Base-by-base conservation (phyloP, 179 eudicot species). In the Camellia oleifera region DNA sequence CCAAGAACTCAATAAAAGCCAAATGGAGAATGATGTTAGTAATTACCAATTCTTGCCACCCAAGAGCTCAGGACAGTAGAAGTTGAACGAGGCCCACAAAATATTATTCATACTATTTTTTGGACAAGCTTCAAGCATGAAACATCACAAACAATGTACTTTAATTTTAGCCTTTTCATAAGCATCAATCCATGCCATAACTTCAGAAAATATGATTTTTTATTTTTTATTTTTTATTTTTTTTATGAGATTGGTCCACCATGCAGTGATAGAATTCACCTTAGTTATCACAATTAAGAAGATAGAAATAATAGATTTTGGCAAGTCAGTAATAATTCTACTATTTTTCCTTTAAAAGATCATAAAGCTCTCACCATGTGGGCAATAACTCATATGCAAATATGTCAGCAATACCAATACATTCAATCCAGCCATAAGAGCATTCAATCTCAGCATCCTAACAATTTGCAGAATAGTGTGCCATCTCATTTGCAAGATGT, bases 371-470 rank as follows among this genome's bases (percentile, higher is more conserved):
- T 89, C 83, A 95, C 98, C 77, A 95, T 87, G 86, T 95, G 99
- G 48, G 98, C 99, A 80, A 90, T 82, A 95, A 84, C 82, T 95
- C 99, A 82, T 79, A 94, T 74, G 99, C 99, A 77, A 98, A 94
- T 83, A 98, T 89, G 85, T 94, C 99, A 75, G 99, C 99, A 80
- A 95, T 95, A 73, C 99, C 99, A 84, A 95, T 98, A 86, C 98
- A 95, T 76, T 95, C 99, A 60, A 94, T 94, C 99, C 99, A 95
- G 23, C 98, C 98, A 87, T 89, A 89, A 74, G 98, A 92, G 85
- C 93, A 90, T 81, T 95, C 99, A 81, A 95, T 95, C 83, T 95
- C 99, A 74, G 99, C 99, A 88, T 94, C 98, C 99, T 98, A 95
- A 83, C 99, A 95, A 80, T 95, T 97, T 40, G 99, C 95, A 82